A percentile compares a stretch with the other conserved stretches of the same genome.
phyloP scores from a whole-genome alignment of 306 rosid genomes.

The Styphnolobium japonicum region DNA sequence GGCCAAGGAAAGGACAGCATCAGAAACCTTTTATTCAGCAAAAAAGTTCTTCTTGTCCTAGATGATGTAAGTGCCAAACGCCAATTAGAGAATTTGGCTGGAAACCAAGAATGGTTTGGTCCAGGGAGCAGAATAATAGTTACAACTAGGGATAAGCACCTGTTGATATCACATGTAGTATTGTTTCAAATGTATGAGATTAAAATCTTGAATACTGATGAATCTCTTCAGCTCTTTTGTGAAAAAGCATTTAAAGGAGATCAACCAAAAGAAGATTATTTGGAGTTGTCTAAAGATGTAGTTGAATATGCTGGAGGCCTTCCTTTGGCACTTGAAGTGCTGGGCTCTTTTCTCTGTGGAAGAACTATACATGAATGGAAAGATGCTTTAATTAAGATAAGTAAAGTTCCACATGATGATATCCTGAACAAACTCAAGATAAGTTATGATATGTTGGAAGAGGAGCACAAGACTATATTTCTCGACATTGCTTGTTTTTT shows the following conservation, averaged over 20 bases:
- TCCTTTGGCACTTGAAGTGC: conserved; percentile 29
- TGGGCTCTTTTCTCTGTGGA: conserved; percentile 15
- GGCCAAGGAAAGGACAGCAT: neutral
- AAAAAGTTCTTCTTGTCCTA: neutral
- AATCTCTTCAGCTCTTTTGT: conserved; percentile 23
- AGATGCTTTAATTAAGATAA: neutral
- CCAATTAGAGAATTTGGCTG: neutral
- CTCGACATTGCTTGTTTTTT: conserved; percentile 33
- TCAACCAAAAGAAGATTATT: neutral
- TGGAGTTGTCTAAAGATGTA: neutral
- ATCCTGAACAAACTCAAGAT: neutral
- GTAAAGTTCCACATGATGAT: neutral
- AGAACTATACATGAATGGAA: neutral
- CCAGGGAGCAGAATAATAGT: neutral
- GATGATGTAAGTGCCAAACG: neutral
- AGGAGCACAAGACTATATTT: neutral
- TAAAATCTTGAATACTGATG: neutral
- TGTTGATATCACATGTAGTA: neutral
- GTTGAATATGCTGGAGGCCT: conserved; percentile 18
- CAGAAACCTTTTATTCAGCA: neutral
- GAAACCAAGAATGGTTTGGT: neutral
- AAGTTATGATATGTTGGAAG: conserved; percentile 23
- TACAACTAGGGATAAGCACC: neutral
- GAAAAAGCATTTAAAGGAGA: neutral
- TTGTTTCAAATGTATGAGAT: neutral